Evolutionary conservation across 75 land plant genomes (phyloP).

Genomic region (Pinus taeda): DNA sequence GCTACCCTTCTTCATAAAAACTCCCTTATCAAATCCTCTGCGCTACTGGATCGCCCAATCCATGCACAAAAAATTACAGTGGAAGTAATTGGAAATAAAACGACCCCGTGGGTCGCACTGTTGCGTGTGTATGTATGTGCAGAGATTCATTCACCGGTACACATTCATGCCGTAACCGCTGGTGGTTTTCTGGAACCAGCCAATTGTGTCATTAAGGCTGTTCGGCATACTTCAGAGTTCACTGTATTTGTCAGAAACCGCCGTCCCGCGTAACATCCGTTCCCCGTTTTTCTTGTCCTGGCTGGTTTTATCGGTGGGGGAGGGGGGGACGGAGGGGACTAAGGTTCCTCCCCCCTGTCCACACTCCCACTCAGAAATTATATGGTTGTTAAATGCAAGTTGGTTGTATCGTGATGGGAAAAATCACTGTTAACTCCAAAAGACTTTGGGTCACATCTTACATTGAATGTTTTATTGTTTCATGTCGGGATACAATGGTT

Average conservation of each 20-base stretch:
- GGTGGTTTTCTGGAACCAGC: neutral
- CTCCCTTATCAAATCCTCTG: neutral
- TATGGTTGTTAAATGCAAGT: no score
- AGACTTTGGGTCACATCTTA: no score
- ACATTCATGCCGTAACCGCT: neutral
- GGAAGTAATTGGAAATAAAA: neutral
- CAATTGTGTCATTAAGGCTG: neutral
- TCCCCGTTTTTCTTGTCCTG: neutral
- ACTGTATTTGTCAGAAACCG: conserved; percentile 2
- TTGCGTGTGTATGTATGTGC: neutral
- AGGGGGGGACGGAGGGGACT: no score
- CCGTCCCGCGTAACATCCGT: neutral
- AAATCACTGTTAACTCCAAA: no score
- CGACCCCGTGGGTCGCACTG: neutral
- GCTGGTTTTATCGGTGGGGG: neutral
- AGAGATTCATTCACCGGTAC: neutral
- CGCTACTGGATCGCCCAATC: neutral
- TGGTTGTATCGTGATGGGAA: no score
- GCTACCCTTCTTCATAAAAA: neutral
- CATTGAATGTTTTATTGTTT: no score
- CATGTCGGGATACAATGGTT: no score
- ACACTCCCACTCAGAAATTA: no score
- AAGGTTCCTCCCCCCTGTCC: neutral
- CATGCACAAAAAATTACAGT: neutral
- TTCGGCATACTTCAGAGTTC: neutral